Evolutionary conservation across 2,329 filamentous ascomycete genomes (phyloP).

Genomic region (Xylariaceae sp.): DNA sequence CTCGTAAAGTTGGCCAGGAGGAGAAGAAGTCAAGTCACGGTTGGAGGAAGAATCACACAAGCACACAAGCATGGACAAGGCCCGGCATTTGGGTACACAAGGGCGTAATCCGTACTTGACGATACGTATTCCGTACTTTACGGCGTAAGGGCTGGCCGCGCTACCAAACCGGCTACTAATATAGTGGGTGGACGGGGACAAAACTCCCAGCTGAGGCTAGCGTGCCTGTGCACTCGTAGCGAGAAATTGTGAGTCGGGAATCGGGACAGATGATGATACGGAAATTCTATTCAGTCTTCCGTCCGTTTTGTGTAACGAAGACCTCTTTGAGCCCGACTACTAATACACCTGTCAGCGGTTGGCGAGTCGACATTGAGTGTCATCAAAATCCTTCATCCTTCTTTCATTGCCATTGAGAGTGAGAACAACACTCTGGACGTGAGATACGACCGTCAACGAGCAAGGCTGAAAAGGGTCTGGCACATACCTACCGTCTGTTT

Average conservation of each 20-base stretch:
- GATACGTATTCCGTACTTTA: too few relatives aligned
- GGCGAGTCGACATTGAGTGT: too few relatives aligned
- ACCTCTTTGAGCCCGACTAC: too few relatives aligned
- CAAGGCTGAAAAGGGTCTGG: neutral
- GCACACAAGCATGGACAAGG: neutral
- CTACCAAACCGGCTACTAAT: neutral
- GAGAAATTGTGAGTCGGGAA: too few relatives aligned
- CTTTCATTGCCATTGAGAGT: neutral
- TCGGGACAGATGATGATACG: too few relatives aligned
- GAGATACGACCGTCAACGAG: neutral
- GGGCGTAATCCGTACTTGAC: neutral
- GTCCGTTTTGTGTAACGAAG: too few relatives aligned
- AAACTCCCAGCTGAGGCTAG: neutral
- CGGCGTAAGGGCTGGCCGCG: too few relatives aligned
- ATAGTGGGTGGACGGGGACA: neutral
- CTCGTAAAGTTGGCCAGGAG: neutral
- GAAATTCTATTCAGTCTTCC: too few relatives aligned
- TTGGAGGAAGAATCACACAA: slow-evolving; percentile 12
- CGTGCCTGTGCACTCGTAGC: neutral
- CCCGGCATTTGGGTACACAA: neutral
- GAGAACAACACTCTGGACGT: too few relatives aligned
- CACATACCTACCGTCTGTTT: neutral
- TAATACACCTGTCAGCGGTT: too few relatives aligned
- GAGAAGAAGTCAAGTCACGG: neutral
- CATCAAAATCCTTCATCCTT: neutral